Conservation (phyloP, 108 stramenopile genomes). For the Parmales sp. region DNA sequence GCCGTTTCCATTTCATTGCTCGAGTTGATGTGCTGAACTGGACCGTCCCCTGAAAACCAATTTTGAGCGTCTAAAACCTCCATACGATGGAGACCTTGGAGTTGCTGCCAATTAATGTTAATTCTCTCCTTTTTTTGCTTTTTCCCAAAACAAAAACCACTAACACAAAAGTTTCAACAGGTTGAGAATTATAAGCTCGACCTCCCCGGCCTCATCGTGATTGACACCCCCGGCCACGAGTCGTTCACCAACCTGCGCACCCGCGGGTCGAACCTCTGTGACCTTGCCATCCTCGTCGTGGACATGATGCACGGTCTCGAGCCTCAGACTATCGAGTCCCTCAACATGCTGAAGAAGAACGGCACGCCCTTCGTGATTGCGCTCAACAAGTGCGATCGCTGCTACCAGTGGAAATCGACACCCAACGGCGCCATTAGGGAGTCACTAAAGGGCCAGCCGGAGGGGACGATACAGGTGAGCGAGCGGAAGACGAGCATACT, state of each 20-base stretch:
- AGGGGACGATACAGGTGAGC: constrained; percentile 72
- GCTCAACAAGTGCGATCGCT: constrained; percentile 97
- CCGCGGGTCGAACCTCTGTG: constrained; percentile 90
- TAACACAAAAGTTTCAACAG: background rate
- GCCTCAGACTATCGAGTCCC: constrained; percentile 97
- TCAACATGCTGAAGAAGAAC: constrained; percentile 80
- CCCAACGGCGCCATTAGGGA: constrained; percentile 85
- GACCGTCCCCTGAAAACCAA: constrained; percentile 93
- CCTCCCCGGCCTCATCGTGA: constrained; percentile 46
- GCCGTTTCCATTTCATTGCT: too few relatives aligned
- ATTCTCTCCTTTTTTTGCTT: constrained; percentile 4
- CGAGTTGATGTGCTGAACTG: constrained; percentile 71
- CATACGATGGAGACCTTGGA: too few relatives aligned
- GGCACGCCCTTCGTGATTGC: constrained; percentile 96
- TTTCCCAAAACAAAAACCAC: background rate
- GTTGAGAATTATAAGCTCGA: constrained; percentile 15
- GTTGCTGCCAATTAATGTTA: constrained; percentile 97
- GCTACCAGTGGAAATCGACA: constrained; percentile 91
- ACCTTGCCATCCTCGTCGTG: constrained; percentile 97
- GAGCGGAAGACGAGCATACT: too few relatives aligned
- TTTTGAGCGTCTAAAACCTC: too few relatives aligned
- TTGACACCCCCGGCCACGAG: constrained; percentile 74
- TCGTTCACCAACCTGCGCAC: constrained; percentile 93
- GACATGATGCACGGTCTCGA: constrained; percentile 99
- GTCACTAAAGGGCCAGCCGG: constrained; percentile 77